Base-by-base conservation (phyloP, 2,329 filamentous ascomycete genomes). In the Exophiala lecanii-corni region DNA sequence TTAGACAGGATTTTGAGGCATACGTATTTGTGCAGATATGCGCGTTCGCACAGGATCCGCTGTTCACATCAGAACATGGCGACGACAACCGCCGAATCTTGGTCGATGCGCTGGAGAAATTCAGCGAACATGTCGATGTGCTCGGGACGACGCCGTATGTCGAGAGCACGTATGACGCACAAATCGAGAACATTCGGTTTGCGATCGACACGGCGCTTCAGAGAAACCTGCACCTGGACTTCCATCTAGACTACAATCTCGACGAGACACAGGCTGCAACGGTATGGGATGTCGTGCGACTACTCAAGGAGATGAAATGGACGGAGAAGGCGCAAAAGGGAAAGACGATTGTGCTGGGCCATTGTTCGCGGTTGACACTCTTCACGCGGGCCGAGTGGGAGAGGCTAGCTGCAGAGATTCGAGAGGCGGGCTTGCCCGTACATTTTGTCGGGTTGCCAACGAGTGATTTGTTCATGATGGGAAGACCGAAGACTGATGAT, bases 401-500 rank as follows among this genome's bases (percentile, higher is more conserved):
- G 3, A 53, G 56, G 5, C 60, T 86, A 7, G 70, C 66, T 2
- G 53, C 60, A 1, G 61, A 65, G 16, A 76, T 84, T 43, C 61
- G 61, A 2, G 60, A 65, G 0, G 57, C 65, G 28, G 47, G 62
- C 4, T 67, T 86, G 3, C 78, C 81, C 0, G 64, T 87, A 4
- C 73, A 74, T 37, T 84, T 87, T 51, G 75, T 86, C 6, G 83
- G 82, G 0, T 64, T 87, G 5, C 82, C 83, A 1, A 85, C 78
- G 0, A 85, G 80, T 31, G 82, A 86, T 62, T 59, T 86, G 2
- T 85, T 80, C 62, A 86, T 86, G 81, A 85, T 86, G 72, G 75
- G 66, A 51, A 71, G 61, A 38, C 13, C 31, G 4, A 31, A 37
- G 12, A 18, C 39, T 3, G 54, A 20, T 21, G 21, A 49, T 7